phyloP scores from a whole-genome alignment of 768 basidiomycete genomes.

The Coprinellus aureogranulatus region DNA sequence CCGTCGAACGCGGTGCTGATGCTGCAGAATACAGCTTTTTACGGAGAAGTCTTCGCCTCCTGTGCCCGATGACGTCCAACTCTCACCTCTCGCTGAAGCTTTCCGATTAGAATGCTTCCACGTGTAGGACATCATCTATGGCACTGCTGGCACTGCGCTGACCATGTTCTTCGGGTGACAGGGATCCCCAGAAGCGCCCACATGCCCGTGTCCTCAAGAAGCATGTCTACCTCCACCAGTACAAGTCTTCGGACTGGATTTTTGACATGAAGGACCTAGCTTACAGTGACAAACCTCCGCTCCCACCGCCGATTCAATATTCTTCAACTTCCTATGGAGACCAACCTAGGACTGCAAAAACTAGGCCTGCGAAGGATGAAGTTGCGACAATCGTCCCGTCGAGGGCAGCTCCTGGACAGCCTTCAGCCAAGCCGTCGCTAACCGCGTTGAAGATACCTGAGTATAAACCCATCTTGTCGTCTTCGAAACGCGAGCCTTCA shows the following conservation, averaged over 20 bases:
- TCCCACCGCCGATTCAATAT: background rate
- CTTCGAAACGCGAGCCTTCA: background rate
- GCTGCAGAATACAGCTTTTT: constrained; percentile 1
- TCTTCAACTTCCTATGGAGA: background rate
- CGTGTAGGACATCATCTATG: background rate
- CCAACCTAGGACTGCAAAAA: background rate
- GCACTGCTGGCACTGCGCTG: too few relatives aligned
- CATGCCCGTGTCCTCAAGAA: constrained; percentile 3
- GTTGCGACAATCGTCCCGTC: background rate
- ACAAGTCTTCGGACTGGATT: background rate
- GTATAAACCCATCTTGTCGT: background rate
- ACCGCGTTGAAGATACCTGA: background rate
- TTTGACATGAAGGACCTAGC: constrained; percentile 5
- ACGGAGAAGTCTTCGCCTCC: background rate
- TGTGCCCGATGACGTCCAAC: background rate
- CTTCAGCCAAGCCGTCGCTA: constrained; percentile 3
- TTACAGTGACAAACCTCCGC: constrained; percentile 3
- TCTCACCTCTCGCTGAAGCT: background rate
- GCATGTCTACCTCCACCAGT: constrained; percentile 5
- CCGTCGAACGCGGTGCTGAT: background rate
- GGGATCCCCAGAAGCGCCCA: constrained; percentile 7
- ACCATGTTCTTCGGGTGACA: background rate
- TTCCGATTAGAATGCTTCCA: constrained; percentile 2
- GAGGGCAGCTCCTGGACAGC: background rate
- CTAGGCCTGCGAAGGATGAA: background rate